Percentiles rank a stretch among this genome's conserved stretches.
phyloP scores from a whole-genome alignment of 2,329 filamentous ascomycete genomes.

The Davidsoniella virescens region DNA sequence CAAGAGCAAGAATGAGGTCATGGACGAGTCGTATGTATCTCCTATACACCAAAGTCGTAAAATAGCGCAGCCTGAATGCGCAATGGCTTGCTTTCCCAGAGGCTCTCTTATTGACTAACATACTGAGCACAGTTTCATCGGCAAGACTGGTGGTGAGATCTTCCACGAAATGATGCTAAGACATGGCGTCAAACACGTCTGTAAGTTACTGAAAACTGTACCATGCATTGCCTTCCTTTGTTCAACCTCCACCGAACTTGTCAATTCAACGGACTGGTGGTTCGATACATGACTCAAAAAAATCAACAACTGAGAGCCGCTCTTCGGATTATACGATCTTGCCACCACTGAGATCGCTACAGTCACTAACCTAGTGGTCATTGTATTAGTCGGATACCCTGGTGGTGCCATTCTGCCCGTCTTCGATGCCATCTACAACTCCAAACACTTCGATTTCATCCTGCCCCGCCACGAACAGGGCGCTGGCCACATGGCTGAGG shows the following conservation, averaged over 20 bases:
- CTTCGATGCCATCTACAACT: slow-evolving; percentile 98
- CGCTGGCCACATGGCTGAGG: slow-evolving; percentile 96
- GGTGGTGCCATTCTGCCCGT: slow-evolving; percentile 94
- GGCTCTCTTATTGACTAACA: slow-evolving; percentile 12
- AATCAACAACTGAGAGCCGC: slow-evolving; percentile 14
- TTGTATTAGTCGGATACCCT: slow-evolving; percentile 57
- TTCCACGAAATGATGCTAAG: slow-evolving; percentile 99
- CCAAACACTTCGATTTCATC: slow-evolving; percentile 88
- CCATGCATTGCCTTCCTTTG: too few species aligned
- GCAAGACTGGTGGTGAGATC: slow-evolving; percentile 88
- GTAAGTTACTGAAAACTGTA: slow-evolving; percentile 37
- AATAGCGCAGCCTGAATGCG: not conserved
- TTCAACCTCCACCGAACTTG: not conserved
- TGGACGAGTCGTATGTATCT: slow-evolving; percentile 62
- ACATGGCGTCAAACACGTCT: slow-evolving; percentile 82
- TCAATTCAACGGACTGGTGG: too few species aligned
- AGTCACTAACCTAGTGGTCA: not conserved
- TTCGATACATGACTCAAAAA: not conserved
- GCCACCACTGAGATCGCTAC: too few species aligned
- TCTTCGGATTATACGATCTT: too few species aligned
- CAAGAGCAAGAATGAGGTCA: slow-evolving; percentile 41
- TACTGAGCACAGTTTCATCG: slow-evolving; percentile 52
- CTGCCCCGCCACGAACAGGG: slow-evolving; percentile 94
- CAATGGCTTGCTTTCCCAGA: not conserved
- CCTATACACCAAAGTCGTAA: not conserved